These are phyloP conservation scores for Epichloe gansuensis DNA, from an alignment of 2,329 filamentous ascomycete species.

Conservation along the genomic window DNA sequence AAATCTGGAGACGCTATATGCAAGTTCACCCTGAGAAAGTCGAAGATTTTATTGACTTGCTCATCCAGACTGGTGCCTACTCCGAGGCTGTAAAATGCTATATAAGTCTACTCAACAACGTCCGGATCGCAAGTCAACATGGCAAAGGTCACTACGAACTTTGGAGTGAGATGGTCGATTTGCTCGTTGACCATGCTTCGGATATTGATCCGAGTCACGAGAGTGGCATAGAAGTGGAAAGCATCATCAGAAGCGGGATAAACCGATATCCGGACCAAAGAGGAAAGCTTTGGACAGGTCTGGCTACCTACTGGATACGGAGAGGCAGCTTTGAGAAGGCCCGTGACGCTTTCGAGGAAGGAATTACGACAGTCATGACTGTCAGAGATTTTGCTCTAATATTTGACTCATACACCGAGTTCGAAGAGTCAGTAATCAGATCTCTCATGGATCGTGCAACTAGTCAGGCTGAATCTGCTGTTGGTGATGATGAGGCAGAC, in stretches of 20 bases:
- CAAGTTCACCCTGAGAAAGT: slow-evolving; percentile 92
- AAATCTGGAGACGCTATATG: slow-evolving; percentile 92
- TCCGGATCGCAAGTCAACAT: slow-evolving; percentile 81
- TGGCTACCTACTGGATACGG: slow-evolving; percentile 95
- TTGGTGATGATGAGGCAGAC: slow-evolving; percentile 71
- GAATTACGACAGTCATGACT: slow-evolving; percentile 95
- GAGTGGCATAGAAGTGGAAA: slow-evolving; percentile 77
- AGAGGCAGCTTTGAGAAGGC: slow-evolving; percentile 86
- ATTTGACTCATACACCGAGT: slow-evolving; percentile 93
- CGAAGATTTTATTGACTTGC: slow-evolving; percentile 87
- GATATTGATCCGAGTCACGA: slow-evolving; percentile 73
- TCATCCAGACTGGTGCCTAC: slow-evolving; percentile 70
- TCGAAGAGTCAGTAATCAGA: slow-evolving; percentile 90
- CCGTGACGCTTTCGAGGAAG: slow-evolving; percentile 89
- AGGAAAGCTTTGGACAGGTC: slow-evolving; percentile 86
- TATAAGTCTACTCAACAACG: slow-evolving; percentile 83
- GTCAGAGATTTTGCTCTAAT: slow-evolving; percentile 94
- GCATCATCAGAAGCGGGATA: slow-evolving; percentile 87
- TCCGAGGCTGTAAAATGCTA: slow-evolving; percentile 87
- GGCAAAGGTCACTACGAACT: slow-evolving; percentile 92
- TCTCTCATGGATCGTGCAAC: slow-evolving; percentile 83
- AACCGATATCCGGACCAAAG: slow-evolving; percentile 83
- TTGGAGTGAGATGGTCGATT: slow-evolving; percentile 95
- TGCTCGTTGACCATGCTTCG: slow-evolving; percentile 82
- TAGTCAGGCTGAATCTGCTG: slow-evolving; percentile 63